These are phyloP conservation scores for Talaromyces liani DNA, from an alignment of 495 filamentous ascomycete species.

Conservation along the genomic window DNA sequence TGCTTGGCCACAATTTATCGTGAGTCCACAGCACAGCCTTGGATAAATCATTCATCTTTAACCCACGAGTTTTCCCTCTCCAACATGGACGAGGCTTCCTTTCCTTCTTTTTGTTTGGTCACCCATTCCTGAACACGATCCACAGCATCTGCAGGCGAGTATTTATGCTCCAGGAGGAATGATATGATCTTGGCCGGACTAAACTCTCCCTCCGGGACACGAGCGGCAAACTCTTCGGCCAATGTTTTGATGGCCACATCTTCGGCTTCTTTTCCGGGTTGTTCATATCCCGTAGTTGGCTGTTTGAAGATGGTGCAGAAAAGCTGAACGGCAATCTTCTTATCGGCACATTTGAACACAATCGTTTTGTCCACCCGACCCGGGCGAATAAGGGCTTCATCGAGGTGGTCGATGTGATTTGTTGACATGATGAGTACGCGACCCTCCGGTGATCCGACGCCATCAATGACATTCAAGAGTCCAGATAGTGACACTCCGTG, in stretches of 20 bases:
- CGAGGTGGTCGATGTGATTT: constrained; percentile 62
- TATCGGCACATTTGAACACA: constrained; percentile 23
- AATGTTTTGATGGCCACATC: constrained; percentile 8
- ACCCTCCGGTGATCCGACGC: constrained; percentile 74
- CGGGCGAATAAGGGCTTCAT: constrained; percentile 67
- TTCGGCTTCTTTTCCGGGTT: constrained; percentile 7
- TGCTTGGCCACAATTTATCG: no score
- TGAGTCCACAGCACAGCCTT: no score
- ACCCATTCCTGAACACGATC: no score
- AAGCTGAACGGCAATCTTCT: no score
- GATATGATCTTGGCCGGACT: no score
- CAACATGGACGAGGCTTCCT: no score
- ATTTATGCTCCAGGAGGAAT: no score
- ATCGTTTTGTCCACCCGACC: constrained; percentile 19
- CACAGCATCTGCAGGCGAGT: no score
- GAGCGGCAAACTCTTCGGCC: constrained; percentile 11
- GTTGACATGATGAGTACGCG: constrained; percentile 60
- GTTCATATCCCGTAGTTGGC: not conserved
- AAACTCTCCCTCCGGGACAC: constrained; percentile 15
- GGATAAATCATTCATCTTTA: no score
- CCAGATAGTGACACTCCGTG: constrained; percentile 38
- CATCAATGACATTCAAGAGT: constrained; percentile 77
- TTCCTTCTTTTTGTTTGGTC: no score
- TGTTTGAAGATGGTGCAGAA: no score
- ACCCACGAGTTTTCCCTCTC: no score